A percentile compares a stretch with the other conserved stretches of the same genome.
phyloP scores from a whole-genome alignment of 2,329 filamentous ascomycete genomes.

The Clathrospora elynae region DNA sequence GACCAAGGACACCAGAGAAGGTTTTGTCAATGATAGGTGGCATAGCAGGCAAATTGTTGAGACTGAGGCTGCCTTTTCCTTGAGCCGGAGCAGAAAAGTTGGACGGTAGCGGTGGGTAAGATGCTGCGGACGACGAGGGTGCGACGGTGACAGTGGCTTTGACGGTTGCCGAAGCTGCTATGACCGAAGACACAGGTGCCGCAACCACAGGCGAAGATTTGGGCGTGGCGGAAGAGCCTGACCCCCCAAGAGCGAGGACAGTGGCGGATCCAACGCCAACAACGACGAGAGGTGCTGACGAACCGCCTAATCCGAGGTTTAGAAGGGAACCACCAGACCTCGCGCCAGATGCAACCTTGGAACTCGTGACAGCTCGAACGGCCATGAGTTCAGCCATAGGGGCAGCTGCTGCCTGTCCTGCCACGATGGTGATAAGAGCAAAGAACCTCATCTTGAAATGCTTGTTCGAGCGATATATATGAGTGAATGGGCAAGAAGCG shows the following conservation, averaged over 20 bases:
- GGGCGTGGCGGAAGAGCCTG: not conserved
- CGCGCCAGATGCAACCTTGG: not conserved
- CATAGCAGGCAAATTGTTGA: constrained; percentile 9
- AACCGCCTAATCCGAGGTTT: not conserved
- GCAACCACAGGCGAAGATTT: not conserved
- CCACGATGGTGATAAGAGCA: not conserved
- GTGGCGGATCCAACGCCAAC: constrained; percentile 2
- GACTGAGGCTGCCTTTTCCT: constrained; percentile 3
- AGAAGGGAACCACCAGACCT: not conserved
- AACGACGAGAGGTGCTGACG: constrained; percentile 6
- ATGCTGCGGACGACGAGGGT: not conserved
- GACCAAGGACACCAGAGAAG: constrained; percentile 4
- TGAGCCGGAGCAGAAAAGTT: constrained; percentile 9
- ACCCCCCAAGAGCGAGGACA: constrained; percentile 2
- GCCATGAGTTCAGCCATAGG: not conserved
- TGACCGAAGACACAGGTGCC: too few species aligned
- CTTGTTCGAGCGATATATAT: too few species aligned
- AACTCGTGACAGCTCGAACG: not conserved
- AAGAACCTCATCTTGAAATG: not conserved
- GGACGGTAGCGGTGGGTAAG: constrained; percentile 3
- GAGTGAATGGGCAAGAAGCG: too few species aligned
- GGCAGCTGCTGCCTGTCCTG: not conserved
- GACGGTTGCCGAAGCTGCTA: not conserved
- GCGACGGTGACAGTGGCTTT: not conserved
- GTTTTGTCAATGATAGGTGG: constrained; percentile 9